Base-by-base conservation (phyloP, 768 basidiomycete genomes). In the Lactarius pseudohatsudake region DNA sequence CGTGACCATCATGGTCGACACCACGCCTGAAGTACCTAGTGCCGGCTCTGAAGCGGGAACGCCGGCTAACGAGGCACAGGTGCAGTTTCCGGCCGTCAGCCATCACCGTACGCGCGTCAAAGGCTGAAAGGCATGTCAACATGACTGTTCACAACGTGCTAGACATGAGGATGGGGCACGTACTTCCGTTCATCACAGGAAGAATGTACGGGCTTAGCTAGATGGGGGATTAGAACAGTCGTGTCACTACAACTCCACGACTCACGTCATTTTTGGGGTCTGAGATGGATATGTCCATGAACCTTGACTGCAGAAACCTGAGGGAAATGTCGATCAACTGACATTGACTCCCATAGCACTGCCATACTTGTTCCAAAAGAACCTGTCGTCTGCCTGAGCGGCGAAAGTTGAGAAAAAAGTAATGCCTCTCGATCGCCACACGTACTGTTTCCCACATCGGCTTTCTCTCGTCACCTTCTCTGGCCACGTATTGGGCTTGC, bases 11-110 rank as follows among this genome's bases (percentile, higher is more conserved):
- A 22, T 85, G 80, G 75, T 98, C 95, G 71, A 99, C 83, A 5
- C 97, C 97, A 57, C 97, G 88, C 22, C 94, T 86, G 79, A 98
- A 97, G 82, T 96, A 98, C 59, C 97, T 92, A 16, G 97, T 98
- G 6, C 97, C 97, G 34, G 97, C 94, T 65, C 96, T 87, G 79
- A 90, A 91, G 26, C 97, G 91, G 13, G 94, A 96, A 61, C 96
- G 91, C 34, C 97, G 89, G 70, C 95, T 95, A 71, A 98, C 90
- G 72, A 99, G 87, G 72, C 86, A 88, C 70, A 98, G 82, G 56
- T 91, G 87, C 74, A 98, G 80, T 66, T 89, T 85, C 64, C 87
- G 86, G 15, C 89, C 88, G 73, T 92, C 90, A 71, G 96, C 81
- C 69, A 86, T 82, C 18, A 86, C 79, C 8, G 87, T 83, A 26